Base-by-base conservation (phyloP, 2,329 filamentous ascomycete species). In the Beauveria sp. region DNA sequence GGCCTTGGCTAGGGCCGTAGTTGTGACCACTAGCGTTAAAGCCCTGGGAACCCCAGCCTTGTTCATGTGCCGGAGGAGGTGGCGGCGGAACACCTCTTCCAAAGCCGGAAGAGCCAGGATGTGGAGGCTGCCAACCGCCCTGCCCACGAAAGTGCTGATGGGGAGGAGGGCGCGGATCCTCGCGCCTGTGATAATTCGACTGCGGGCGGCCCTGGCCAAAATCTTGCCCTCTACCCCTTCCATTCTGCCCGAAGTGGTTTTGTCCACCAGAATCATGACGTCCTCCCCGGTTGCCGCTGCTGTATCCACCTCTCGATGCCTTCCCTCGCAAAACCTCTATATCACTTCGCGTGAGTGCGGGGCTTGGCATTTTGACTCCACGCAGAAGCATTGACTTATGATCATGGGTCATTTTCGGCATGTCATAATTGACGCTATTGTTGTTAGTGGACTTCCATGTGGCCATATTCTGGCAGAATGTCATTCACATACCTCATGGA, bases 301-400 rank as follows among this genome's bases (percentile, higher is more conserved):
- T 88, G 68, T 86, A 86, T 53, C 82, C 84, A 58, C 91, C 80
- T 63, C 84, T 82, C 60, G 83, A 78, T 40, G 87, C 79, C 70
- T 88, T 87, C 58, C 82, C 81, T 70, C 86, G 85, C 49, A 93
- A 83, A 8, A 83, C 81, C 65, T 93, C 88, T 59, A 93, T 85
- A 69, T 97, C 93, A 62, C 83, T 84, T 40, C 84, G 81, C 62
- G 90, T 89, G 1, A 99, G 83, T 10, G 86, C 88, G 1, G 90
- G 85, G 2, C 81, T 76, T 5, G 89, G 85, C 61, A 93, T 81
- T 67, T 88, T 86, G 45, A 93, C 86, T 14, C 95, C 95, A 3
- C 91, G 87, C 42, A 99, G 81, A 16, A 99, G 82, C 89, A 96
- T 96, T 6, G 93, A 97, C 72, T 97, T 97, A 76, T 99, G 95